A percentile compares a stretch with the other conserved stretches of the same genome.
These are phyloP conservation scores for Saturnispora diversa DNA, from an alignment of 805 yeast species.

Conservation along the genomic window DNA sequence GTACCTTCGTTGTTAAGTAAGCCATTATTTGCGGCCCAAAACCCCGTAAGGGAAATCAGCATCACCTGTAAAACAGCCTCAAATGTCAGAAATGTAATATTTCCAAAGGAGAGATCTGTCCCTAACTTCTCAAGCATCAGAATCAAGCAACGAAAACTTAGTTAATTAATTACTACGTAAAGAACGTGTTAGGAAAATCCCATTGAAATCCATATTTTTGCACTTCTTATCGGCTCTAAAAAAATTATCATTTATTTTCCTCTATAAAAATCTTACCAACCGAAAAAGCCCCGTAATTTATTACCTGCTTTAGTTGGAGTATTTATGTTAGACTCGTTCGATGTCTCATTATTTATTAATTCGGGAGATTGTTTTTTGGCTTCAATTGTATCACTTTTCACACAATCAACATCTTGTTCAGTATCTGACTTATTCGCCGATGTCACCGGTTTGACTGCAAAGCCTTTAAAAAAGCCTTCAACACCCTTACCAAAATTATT, in stretches of 20 bases:
- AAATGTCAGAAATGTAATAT: constrained; percentile 62
- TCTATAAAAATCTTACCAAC: constrained; percentile 3
- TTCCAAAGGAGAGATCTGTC: constrained; percentile 16
- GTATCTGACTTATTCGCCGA: not conserved
- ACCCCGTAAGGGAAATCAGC: constrained; percentile 78
- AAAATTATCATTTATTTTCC: constrained; percentile 1
- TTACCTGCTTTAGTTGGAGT: not conserved
- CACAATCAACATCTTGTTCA: too few species aligned
- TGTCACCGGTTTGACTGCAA: not conserved
- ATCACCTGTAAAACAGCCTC: constrained; percentile 91
- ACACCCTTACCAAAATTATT: constrained; percentile 9
- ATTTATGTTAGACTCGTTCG: too few species aligned
- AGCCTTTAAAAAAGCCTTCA: constrained; percentile 7
- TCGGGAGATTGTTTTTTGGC: not conserved
- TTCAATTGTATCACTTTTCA: not conserved
- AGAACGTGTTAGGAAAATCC: too few species aligned
- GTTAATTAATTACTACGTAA: not conserved
- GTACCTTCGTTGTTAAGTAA: constrained; percentile 66
- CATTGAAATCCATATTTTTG: too few species aligned
- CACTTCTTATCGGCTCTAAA: constrained; percentile 6
- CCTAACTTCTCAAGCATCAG: constrained; percentile 1
- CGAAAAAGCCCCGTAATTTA: constrained; percentile 5
- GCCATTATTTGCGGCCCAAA: constrained; percentile 69
- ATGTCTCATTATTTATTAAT: not conserved
- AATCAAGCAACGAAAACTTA: constrained; percentile 5